Evolutionary conservation across 2,329 filamentous ascomycete species (phyloP).

Genomic region (Penicillium sp.): DNA sequence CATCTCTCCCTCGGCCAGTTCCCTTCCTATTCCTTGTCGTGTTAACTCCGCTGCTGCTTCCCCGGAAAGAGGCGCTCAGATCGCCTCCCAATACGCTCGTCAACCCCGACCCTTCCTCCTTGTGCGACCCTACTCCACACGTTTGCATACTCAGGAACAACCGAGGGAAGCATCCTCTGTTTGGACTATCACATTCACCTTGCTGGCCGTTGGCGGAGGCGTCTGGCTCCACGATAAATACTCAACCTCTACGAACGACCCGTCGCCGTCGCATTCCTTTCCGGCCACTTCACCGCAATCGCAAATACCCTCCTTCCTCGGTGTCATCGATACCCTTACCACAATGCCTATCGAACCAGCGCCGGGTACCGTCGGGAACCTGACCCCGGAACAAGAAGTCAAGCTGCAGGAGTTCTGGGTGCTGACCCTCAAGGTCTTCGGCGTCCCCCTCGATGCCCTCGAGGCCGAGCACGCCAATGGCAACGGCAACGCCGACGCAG

Average conservation of each 20-base stretch:
- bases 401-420: slow-evolving; percentile 89
- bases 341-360: slow-evolving; percentile 37
- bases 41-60: neutral
- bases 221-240: slow-evolving; percentile 39
- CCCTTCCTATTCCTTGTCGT: slow-evolving; percentile 4
- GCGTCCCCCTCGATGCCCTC: slow-evolving; percentile 50
- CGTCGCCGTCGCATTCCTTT: slow-evolving; percentile 1
- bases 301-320: slow-evolving; percentile 32
- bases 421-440: slow-evolving; percentile 73
- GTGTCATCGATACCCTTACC: slow-evolving; percentile 39
- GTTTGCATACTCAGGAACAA: slow-evolving; percentile 21
- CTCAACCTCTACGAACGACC: slow-evolving; percentile 19
- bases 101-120: slow-evolving; percentile 27
- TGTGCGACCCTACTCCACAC: slow-evolving; percentile 32
- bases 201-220: slow-evolving; percentile 38
- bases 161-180: slow-evolving; percentile 40
- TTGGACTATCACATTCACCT: slow-evolving; percentile 40
- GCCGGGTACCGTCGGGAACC: slow-evolving; percentile 74
- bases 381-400: slow-evolving; percentile 85
- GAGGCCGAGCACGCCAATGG: slow-evolving; percentile 22
- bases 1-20: slow-evolving; percentile 34
- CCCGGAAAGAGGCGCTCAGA: slow-evolving; percentile 22
- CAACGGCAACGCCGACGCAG: slow-evolving; percentile 12
- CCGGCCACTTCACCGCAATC: slow-evolving; percentile 14
- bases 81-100: slow-evolving; percentile 24